Base-by-base conservation (phyloP, 768 basidiomycete genomes). In the Guyanaporus albipodus region DNA sequence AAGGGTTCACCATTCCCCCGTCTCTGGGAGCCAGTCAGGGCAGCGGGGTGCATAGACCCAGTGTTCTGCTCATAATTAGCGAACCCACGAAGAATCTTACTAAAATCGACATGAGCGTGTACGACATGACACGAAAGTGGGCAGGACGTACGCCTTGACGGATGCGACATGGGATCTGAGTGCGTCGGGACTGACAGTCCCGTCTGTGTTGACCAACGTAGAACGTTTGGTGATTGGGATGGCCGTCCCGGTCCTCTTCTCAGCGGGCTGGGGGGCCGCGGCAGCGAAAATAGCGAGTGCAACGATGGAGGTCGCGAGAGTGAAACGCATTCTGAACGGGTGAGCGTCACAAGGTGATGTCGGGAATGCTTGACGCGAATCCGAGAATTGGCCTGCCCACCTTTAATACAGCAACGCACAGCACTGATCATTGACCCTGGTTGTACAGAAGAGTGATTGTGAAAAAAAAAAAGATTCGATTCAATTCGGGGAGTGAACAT, bases 171-270 rank as follows among this genome's bases (percentile, higher is more conserved):
- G 48, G 4, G 48, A 19, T 3, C 42, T 44, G n/a, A 56, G 52
- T 4, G 46, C 52, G 3, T 42, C 49, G 5, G 37, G 0, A 12
- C 50, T 29, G 2, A 56, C 39, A 21, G 4, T 48, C 6, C 41
- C 23, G 41, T 50, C 51, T 3, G 29, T 21, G 26, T 58, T 56
- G 17, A 46, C 21, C 4, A 54, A 36, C 1, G 2, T 1, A n/a
- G 46, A 50, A 11, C 44, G 46, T 21, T 54, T 56, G 24, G 32
- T n/a, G 29, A 56, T 39, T 2, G 49, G 49, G 28, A 56, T 47
- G 5, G 42, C 33, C 1, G 1, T 39, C 17, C 56, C 43, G 11
- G 11, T 21, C 14, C 27, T 28, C n/a, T 18, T 26, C 24, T 8
- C 14, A 17, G 26, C 2, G 7, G 33, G 47, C 19, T 21, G 38